Evolutionary conservation across 306 rosid genomes (phyloP), one percentile per base, ranked within the genome.

Genomic region (Bauhinia variegata): DNA sequence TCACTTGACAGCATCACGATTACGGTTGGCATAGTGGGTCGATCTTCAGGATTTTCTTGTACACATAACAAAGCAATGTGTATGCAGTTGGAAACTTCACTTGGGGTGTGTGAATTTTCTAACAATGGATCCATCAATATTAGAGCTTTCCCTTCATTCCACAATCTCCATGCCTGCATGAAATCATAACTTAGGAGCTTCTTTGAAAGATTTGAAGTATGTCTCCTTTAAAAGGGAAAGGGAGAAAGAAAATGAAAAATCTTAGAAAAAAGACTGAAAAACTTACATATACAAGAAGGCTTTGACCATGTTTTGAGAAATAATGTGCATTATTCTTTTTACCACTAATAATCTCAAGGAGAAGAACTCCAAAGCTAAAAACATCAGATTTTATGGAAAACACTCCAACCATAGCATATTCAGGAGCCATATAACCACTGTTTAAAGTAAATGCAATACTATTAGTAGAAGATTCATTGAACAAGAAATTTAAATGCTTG

Each of bases 41-140:
- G 6, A 36, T 36, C 41, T 8, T 5, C 41, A 5, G 41, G 4
- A 36, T 36, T 6, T 3, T 36, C 41, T 36, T 36, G 41, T 2
- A 36, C 41, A 36, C 41, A 36, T 36, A 36, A 8, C 41, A 79
- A 75, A 41, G 68, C 73, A 8, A 79, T 62, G 0, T 69, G 66
- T 31, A 74, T 63, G 46, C 76, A 64, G 12, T 46, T 63, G 16
- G 48, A 3, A n/a, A 59, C 60, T 42, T 79, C 73, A 1, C 3
- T 50, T 11, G 8, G 7, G 4, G 15, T 31, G 61, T 44, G 23
- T 0, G 50, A 5, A 9, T 69, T 54, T 50, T 7, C 54, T 53
- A 79, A 41, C 41, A 13, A 14, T 9, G 77, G 76, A 30, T 74
- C 80, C 52, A 79, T 43, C 42, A 74, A 57, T 19, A 60, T 63